Evolutionary conservation across 2,329 filamentous ascomycete genomes (phyloP).

Genomic region (Apiospora rasikravindrae): DNA sequence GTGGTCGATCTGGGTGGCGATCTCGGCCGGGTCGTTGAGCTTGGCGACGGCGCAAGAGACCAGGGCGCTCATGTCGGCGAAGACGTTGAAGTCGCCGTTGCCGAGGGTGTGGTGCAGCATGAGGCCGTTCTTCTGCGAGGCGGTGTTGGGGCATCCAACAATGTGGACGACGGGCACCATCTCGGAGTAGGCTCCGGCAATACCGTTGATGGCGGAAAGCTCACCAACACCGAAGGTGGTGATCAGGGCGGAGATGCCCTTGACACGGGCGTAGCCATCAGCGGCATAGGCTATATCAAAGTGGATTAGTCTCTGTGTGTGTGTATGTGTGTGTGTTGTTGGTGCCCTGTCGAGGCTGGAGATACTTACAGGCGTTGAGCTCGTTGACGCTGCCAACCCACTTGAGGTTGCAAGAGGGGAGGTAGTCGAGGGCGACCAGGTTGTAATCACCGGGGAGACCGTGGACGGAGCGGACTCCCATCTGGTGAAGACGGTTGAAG

Average conservation of each 20-base stretch:
- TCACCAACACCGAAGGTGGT: slow-evolving; percentile 80
- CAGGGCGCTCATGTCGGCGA: slow-evolving; percentile 75
- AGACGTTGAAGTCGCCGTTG: slow-evolving; percentile 83
- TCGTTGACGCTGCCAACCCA: slow-evolving; percentile 77
- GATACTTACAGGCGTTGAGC: slow-evolving; percentile 68
- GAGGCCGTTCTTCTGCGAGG: slow-evolving; percentile 51
- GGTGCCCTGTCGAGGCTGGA: slow-evolving; percentile 3
- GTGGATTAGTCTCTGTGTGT: slow-evolving; percentile 23
- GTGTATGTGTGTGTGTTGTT: too few species aligned
- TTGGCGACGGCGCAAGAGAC: slow-evolving; percentile 76
- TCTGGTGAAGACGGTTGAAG: slow-evolving; percentile 66
- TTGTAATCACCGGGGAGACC: slow-evolving; percentile 79
- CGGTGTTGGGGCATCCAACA: slow-evolving; percentile 55
- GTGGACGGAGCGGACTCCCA: slow-evolving; percentile 69
- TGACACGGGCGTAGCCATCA: slow-evolving; percentile 79
- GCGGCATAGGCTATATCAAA: slow-evolving; percentile 68
- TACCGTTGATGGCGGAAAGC: slow-evolving; percentile 74
- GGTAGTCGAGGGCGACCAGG: slow-evolving; percentile 69
- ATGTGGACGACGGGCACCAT: slow-evolving; percentile 71
- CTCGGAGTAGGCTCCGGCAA: slow-evolving; percentile 77
- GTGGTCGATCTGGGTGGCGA: slow-evolving; percentile 78
- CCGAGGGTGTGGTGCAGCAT: slow-evolving; percentile 73
- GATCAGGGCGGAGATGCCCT: slow-evolving; percentile 71
- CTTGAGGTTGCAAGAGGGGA: slow-evolving; percentile 61
- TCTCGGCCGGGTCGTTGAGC: slow-evolving; percentile 71